Conservation (phyloP, 805 yeast species). For the Kuraishia hungarica region DNA sequence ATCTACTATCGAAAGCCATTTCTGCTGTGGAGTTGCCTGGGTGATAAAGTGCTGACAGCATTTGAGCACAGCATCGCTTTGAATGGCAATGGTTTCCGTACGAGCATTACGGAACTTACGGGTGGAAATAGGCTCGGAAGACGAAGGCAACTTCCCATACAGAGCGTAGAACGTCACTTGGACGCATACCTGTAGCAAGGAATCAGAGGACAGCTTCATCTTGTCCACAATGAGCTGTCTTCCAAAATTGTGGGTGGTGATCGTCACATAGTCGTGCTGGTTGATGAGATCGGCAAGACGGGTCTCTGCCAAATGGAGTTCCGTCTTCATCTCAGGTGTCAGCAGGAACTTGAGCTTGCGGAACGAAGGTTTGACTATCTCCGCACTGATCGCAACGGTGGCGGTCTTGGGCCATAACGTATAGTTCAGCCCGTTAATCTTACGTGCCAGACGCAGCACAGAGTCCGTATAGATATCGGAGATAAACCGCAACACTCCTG, state of each 20-base stretch:
- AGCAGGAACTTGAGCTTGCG: constrained; percentile 23
- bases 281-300: constrained; percentile 48
- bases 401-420: constrained; percentile 40
- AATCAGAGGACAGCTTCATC: constrained; percentile 37
- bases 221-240: constrained; percentile 25
- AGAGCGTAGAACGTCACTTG: constrained; percentile 48
- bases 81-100: constrained; percentile 62
- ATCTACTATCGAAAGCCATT: constrained; percentile 41
- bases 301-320: constrained; percentile 49
- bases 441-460: constrained; percentile 46
- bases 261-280: constrained; percentile 46
- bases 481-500: constrained; percentile 47
- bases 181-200: constrained; percentile 40
- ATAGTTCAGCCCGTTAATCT: constrained; percentile 48
- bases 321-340: constrained; percentile 36
- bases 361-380: constrained; percentile 27
- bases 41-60: constrained; percentile 60
- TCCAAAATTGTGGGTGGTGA: constrained; percentile 20
- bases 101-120: constrained; percentile 60
- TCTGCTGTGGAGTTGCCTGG: constrained; percentile 31
- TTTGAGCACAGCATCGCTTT: constrained; percentile 39
- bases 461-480: constrained; percentile 52
- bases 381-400: constrained; percentile 22
- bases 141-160: constrained; percentile 36
- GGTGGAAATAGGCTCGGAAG: constrained; percentile 49